Evolutionary conservation across 371 early-diverging fungal species (phyloP), one percentile per base, ranked within the genome.

Genomic region (Fennellomyces sp.): DNA sequence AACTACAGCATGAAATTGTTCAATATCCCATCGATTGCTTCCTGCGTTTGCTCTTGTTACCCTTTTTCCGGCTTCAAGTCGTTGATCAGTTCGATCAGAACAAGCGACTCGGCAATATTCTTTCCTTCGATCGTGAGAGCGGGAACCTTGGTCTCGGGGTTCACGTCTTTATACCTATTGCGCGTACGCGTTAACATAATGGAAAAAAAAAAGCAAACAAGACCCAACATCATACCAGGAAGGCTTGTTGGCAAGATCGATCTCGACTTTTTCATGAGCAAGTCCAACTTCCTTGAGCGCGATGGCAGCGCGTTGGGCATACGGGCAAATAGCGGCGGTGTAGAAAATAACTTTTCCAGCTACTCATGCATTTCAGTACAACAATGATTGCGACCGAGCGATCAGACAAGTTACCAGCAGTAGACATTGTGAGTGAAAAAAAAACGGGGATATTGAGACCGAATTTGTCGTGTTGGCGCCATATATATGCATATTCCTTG

Each of bases 201-300:
- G 39, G 39, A 33, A 33, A 8, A 33, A 33, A 8, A 33, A 33
- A 13, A 33, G 35, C 6, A 33, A 33, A 33, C 35, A 33, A 33
- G 13, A 13, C 13, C 13, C 8, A 33, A 33, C 13, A 13, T 33
- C 31, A 50, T 68, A 71, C 88, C 88, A 88, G 5, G 66, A 61
- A n/a, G 88, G 88, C 48, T 86, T 87, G 69, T 88, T 87, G 0
- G 33, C 23, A 30, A 89, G 64, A 56, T 89, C 89, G 49, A 89
- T 86, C 29, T 78, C 66, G 25, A 87, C 82, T 2, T 62, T 27
- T 23, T 82, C 77, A 52, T 73, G 72, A 5, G 75, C 68, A 21
- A 72, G 76, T 2, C 76, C 80, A 28, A 73, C 73, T 60, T 84
- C 84, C 21, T 67, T 71, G 8, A 89, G 52, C 2, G 88, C 81